Base-by-base conservation (phyloP, 2,329 filamentous ascomycete species). In the Pseudogymnoascus sp. region DNA sequence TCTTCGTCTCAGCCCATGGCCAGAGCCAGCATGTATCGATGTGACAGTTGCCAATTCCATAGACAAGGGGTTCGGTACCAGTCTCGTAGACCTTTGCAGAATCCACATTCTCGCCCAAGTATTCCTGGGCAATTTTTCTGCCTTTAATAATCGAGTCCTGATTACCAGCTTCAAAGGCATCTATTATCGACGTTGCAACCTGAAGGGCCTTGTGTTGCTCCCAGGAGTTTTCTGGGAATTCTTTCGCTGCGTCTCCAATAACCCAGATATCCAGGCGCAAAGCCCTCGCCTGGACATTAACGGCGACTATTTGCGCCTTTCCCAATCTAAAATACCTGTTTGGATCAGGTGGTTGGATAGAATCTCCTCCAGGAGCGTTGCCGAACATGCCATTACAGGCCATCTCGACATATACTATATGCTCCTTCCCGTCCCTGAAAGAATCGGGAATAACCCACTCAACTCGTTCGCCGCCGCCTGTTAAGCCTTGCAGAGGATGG, bases 301-400 rank as follows among this genome's bases (percentile, higher is more conserved):
- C 86, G 58, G 91, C 91, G 1, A 92, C 89, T 64, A 99, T 95
- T 63, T 92, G 87, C 12, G 92, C 93, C 65, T 85, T 87, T 64
- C 78, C 76, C 60, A 99, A 81, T 62, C 80, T 81, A 73, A 88
- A 99, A 71, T 88, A 89, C 68, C 82, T 88, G 77, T 97, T 85
- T n/a, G 90, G 89, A 63, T 88, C 80, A 0, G 94, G 94, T 12
- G 94, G 91, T 72, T 96, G 90, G 67, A 97, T 97, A 32, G 81
- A 85, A 72, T 95, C 90, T 25, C 90, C 91, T 18, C 88, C 88
- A 0, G 88, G 81, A 0, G 91, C 88, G 72, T 96, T 96, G 67
- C 94, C 94, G 76, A 97, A 97, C 92, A 97, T 97, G 74, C 88
- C 87, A 73, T 99, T 99, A 76, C 94, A 97, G 18, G 94, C 94